Conservation (phyloP, 305 asterid species). For the Fraxinus sp. region DNA sequence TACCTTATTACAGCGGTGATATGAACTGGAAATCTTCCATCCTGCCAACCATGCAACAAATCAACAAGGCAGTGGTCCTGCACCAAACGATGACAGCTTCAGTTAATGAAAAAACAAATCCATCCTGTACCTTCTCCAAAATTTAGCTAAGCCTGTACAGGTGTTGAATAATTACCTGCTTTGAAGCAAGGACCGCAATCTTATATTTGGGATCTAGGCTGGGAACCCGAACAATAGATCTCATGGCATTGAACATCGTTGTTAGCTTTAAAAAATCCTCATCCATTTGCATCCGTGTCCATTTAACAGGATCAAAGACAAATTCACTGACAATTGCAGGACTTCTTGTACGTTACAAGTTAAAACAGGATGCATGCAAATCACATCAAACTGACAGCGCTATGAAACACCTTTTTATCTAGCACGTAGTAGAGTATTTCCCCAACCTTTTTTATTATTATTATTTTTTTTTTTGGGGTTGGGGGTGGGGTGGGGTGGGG, state of each 20-base stretch:
- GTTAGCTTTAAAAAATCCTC: constrained; percentile 63
- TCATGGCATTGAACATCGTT: constrained; percentile 67
- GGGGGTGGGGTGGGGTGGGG: no score
- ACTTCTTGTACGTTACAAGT: constrained; percentile 17
- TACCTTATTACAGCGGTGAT: constrained; percentile 79
- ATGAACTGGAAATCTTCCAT: constrained; percentile 73
- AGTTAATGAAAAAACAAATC: constrained; percentile 6
- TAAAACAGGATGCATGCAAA: constrained; percentile 15
- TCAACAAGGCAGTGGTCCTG: constrained; percentile 95
- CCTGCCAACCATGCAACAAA: constrained; percentile 90
- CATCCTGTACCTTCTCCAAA: background rate
- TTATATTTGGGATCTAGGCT: constrained; percentile 64
- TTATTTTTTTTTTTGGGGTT: background rate
- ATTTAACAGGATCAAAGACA: constrained; percentile 73
- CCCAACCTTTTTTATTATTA: background rate
- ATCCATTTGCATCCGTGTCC: constrained; percentile 74
- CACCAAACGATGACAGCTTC: constrained; percentile 18
- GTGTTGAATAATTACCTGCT: constrained; percentile 53
- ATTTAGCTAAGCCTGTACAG: constrained; percentile 11
- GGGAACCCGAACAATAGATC: constrained; percentile 75
- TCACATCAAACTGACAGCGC: constrained; percentile 21
- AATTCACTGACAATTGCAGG: constrained; percentile 64
- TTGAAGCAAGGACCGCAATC: constrained; percentile 80
- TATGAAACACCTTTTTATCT: background rate
- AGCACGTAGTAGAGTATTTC: background rate